Evolutionary conservation across 2,329 filamentous ascomycete species (phyloP), one percentile per base, ranked within the genome.

Genomic region (Sarocladiaceae sp.): DNA sequence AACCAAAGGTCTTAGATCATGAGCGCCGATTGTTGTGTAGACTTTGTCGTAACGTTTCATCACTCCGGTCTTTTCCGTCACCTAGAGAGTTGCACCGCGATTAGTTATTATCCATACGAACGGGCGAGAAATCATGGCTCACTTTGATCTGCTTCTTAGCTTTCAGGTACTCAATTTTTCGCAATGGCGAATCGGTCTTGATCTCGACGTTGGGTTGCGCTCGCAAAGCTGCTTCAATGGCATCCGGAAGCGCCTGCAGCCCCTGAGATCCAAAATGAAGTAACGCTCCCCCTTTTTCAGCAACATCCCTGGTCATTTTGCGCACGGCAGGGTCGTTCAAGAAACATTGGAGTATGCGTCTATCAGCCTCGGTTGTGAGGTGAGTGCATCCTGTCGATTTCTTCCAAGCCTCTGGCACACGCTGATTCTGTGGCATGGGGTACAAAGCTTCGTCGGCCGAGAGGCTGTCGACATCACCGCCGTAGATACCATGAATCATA

Each of bases 401-500:
- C 3, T 8, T 11, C 22, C 13, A 33, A 28, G 29, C 44, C n/a
- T 56, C 59, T 61, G 65, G 55, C 64, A 69, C 36, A n/a, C n/a
- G n/a, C n/a, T n/a, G n/a, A n/a, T n/a, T n/a, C n/a, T n/a, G n/a
- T n/a, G n/a, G n/a, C n/a, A 64, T 47, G 36, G 60, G 59, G 23
- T 68, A 66, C 17, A 68, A 58, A 10, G 85, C 72, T 49, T 82
- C 83, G 59, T 82, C 83, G 46, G 82, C 83, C 67, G 91, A 96
- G 49, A 97, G 74, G 63, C 86, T 79, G 65, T 88, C 83, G 46
- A 96, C 82, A 68, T 97, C 88, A 4, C 94, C 94, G 20, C 92
- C 94, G 67, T 95, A 96, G 54, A 97, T 90, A 37, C 94, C 94
- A 67, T 97, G 94, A 51, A 90, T 62, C 63, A 84, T 71, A 50